Base-by-base conservation (phyloP, 2,329 filamentous ascomycete species). In the Epichloe bromicola region DNA sequence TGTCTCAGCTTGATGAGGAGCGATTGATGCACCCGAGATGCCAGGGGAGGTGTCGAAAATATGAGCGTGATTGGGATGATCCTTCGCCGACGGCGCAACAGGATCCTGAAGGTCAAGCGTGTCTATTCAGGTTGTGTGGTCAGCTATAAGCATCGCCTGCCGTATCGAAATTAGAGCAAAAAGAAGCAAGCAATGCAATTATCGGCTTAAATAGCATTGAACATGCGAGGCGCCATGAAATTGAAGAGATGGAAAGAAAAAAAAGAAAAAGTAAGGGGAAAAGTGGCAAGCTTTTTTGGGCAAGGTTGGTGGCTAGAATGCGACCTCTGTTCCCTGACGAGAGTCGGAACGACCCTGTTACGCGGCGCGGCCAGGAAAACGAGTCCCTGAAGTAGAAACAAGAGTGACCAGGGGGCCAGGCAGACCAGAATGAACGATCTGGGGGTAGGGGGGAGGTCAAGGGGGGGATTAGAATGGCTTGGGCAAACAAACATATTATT, bases 101-200 rank as follows among this genome's bases (percentile, higher is more conserved):
- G 82, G 86, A 69, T 88, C 81, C 76, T 97, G 93, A 49, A 97
- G 82, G 71, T 97, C 93, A 70, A 96, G 86, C 56, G 91, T 94
- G 73, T 97, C 91, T 95, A 52, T 44, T 50, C 23, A 20, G 34
- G 48, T 46, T 46, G 46, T 46, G 38, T 26, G 20, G 48, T 56
- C 40, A 57, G 55, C 39, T 49, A 46, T 23, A 42, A 39, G 20
- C 20, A 30, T 30, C 7, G 34, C n/a, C 15, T 39, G 36, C 30
- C 39, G 46, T 23, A 47, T 40, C 11, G 4, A 17, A 14, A 23
- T 10, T 17, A 30, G 44, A 14, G n/a, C 15, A 34, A 34, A 45
- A 17, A 5, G 15, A 46, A 26, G 6, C 3, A 36, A 15, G 20
- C 15, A 3, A 39, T 11, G n/a, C 3, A 40, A 17, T 11, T 40